Evolutionary conservation across 2,329 filamentous ascomycete species (phyloP).

Genomic region (Pyrenochaeta sp.): DNA sequence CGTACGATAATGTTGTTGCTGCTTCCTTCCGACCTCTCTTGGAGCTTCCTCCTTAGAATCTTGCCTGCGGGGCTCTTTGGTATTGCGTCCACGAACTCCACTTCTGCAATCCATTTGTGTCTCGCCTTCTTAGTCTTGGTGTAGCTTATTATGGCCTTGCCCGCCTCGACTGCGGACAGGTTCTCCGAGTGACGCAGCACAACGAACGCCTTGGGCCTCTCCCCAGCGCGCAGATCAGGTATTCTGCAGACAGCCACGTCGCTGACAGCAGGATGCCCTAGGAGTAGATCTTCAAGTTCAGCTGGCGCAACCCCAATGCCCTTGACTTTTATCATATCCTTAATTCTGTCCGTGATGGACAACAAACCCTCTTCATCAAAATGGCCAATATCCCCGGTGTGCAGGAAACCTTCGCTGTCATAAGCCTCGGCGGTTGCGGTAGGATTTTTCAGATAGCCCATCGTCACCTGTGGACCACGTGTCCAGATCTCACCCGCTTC

Average conservation of each 20-base stretch:
- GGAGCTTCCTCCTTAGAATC: slow-evolving; percentile 54
- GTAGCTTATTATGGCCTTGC: slow-evolving; percentile 50
- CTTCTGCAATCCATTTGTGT: too few relatives aligned
- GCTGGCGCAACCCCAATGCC: slow-evolving; percentile 68
- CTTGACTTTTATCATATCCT: slow-evolving; percentile 74
- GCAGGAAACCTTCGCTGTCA: slow-evolving; percentile 58
- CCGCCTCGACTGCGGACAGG: slow-evolving; percentile 37
- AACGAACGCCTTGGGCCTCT: slow-evolving; percentile 55
- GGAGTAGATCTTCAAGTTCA: slow-evolving; percentile 68
- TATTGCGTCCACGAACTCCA: too few relatives aligned
- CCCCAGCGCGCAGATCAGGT: slow-evolving; percentile 59
- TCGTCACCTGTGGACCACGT: slow-evolving; percentile 56
- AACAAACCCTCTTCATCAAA: slow-evolving; percentile 64
- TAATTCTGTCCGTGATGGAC: slow-evolving; percentile 67
- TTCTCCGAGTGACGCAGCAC: slow-evolving; percentile 49
- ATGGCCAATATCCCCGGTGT: slow-evolving; percentile 65
- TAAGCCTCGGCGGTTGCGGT: slow-evolving; percentile 54
- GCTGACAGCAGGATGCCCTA: slow-evolving; percentile 63
- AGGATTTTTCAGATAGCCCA: slow-evolving; percentile 58
- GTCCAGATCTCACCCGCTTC: slow-evolving; percentile 61
- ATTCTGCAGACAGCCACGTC: slow-evolving; percentile 65
- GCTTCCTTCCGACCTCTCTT: too few relatives aligned
- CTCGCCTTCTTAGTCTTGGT: slow-evolving; percentile 52
- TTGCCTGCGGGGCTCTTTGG: slow-evolving; percentile 56
- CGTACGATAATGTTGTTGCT: too few relatives aligned